Base-by-base conservation (phyloP, 2,329 filamentous ascomycete species). In the Pseudovirgaria hyperparasitica region DNA sequence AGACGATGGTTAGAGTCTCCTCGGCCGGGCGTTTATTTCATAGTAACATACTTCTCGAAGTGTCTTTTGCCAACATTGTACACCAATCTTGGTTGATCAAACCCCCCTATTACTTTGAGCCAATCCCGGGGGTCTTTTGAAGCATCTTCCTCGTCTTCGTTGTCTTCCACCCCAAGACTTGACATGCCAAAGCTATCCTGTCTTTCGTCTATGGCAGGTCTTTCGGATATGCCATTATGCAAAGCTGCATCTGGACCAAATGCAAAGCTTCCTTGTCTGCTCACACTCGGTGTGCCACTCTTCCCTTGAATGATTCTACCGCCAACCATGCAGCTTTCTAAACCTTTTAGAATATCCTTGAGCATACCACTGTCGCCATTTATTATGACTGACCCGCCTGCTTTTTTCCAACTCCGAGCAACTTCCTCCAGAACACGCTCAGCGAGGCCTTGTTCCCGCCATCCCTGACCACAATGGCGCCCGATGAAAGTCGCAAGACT, bases 361-460 rank as follows among this genome's bases (percentile, higher is more conserved):
- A 98, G 61, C 16, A 60, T 57, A 41, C 79, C 72, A 6, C 49
- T 55, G 20, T 76, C 70, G 15, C 87, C 87, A 28, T 94, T 84
- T 3, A 98, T 81, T 38, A 98, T 92, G 28, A 93, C 81, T 13
- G 82, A 82, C 2, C 84, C 84, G 48, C 82, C 85, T 33, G 78
- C 68, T 39, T 77, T 82, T 60, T 94, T 96, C 92, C 90, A 98
- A 40, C 72, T 71, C 52, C 81, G 79, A 1, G 90, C 86, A 6
- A 86, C 73, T 54, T 96, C 90, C 44, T 98, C 90, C 19, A 98
- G 60, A 9, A 94, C 82, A 39, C 77, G 78, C 54, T 98, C 92
- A 3, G 86, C 90, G 17, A 94, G 63, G 0, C 92, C 87, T 50
- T 92, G 85, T 58, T 96, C 86, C 43, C 87, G 73, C 90, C 90